These are phyloP conservation scores for Quercus lobata DNA, from an alignment of 331 rosid genomes.

Conservation along the genomic window DNA sequence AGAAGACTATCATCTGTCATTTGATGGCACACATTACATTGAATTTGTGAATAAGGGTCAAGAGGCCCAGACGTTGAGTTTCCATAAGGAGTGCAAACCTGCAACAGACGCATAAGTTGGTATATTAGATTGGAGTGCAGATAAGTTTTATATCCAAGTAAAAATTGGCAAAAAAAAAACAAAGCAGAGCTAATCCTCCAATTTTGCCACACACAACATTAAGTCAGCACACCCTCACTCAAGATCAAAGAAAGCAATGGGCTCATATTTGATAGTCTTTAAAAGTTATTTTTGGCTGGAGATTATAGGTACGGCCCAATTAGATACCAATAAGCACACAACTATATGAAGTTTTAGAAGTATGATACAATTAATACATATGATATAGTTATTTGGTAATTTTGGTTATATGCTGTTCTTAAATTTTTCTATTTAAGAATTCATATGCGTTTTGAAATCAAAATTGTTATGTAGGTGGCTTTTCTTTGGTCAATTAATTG, in stretches of 20 bases:
- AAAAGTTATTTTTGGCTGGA: neutral
- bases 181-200: neutral
- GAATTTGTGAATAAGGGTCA: conserved; percentile 38
- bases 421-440: neutral
- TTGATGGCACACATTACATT: conserved; percentile 44
- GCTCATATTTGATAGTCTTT: neutral
- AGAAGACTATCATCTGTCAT: conserved; percentile 49
- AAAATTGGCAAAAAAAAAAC: neutral
- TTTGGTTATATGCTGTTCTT: neutral
- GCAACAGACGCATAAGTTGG: neutral
- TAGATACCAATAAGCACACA: neutral
- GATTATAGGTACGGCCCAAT: neutral
- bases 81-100: conserved; percentile 44
- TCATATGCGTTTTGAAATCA: neutral
- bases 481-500: too few species aligned
- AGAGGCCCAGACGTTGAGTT: conserved; percentile 31
- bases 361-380: neutral
- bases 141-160: neutral
- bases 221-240: neutral
- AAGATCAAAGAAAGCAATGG: neutral
- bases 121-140: neutral
- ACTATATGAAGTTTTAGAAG: neutral
- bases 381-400: neutral
- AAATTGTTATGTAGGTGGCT: neutral
- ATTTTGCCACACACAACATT: neutral